These are phyloP conservation scores for Oehlia diaphana DNA, from an alignment of 192 early-diverging fungal species.

Conservation along the genomic window DNA sequence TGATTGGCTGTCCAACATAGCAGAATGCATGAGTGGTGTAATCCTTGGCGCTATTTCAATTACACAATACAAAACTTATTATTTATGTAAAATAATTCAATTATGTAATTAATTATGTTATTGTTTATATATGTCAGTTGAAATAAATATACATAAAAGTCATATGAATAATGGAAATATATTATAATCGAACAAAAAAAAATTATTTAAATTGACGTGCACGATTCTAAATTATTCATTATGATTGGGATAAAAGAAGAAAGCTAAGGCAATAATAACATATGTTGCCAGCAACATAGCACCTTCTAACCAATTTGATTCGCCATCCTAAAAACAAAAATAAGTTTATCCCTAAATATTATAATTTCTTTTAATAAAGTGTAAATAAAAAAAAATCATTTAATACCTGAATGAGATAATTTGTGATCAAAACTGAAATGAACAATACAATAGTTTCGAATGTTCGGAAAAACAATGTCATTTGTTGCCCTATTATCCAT, in stretches of 20 bases:
- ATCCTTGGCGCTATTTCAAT: too few relatives aligned
- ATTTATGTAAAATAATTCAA: too few relatives aligned
- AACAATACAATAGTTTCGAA: slow-evolving; percentile 86
- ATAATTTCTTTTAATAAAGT: slow-evolving; percentile 26
- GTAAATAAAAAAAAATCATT: slow-evolving; percentile 32
- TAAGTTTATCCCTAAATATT: slow-evolving; percentile 21
- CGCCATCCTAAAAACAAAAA: slow-evolving; percentile 65
- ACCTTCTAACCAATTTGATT: slow-evolving; percentile 93
- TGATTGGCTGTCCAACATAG: too few relatives aligned
- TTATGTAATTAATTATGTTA: too few relatives aligned
- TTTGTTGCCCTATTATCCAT: slow-evolving; percentile 78
- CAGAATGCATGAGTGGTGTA: too few relatives aligned
- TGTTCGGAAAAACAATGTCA: slow-evolving; percentile 81
- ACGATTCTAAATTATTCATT: too few relatives aligned
- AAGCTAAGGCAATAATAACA: slow-evolving; percentile 81
- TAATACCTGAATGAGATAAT: slow-evolving; percentile 63
- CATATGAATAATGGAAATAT: too few relatives aligned
- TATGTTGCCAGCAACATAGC: slow-evolving; percentile 80
- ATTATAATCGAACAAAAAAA: too few relatives aligned
- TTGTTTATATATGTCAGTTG: too few relatives aligned
- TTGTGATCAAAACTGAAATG: slow-evolving; percentile 74
- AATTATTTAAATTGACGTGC: too few relatives aligned
- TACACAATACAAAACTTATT: too few relatives aligned
- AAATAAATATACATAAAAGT: too few relatives aligned
- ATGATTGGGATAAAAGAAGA: slow-evolving; percentile 67